These are phyloP conservation scores for Biscogniauxia marginata DNA, from an alignment of 2,329 filamentous ascomycete species.

Conservation along the genomic window DNA sequence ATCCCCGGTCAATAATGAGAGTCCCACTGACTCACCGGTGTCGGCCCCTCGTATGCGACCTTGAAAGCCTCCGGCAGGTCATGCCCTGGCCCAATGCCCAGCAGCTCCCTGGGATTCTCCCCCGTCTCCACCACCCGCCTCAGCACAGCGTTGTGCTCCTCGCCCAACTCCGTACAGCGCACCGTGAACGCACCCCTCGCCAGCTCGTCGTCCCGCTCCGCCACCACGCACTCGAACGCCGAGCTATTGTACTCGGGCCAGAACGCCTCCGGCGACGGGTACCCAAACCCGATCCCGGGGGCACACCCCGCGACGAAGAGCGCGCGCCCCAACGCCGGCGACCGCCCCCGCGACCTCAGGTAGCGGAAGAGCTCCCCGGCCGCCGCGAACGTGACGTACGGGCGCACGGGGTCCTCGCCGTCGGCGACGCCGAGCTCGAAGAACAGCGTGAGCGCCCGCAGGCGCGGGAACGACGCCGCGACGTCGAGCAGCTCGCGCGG, in stretches of 20 bases:
- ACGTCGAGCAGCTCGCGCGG: conserved; percentile 8
- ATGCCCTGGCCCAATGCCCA: neutral
- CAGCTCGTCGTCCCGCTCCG: conserved; percentile 33
- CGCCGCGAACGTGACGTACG: conserved; percentile 7
- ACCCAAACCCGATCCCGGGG: neutral
- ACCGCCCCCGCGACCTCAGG: too few relatives aligned
- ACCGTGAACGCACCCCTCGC: conserved; percentile 36
- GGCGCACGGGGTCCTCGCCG: neutral
- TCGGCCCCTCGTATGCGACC: neutral
- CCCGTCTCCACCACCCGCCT: neutral
- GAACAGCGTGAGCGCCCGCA: conserved; percentile 7
- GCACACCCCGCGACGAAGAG: neutral
- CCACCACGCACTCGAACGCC: conserved; percentile 5
- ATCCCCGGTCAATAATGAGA: neutral
- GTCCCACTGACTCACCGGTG: neutral
- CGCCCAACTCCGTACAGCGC: neutral
- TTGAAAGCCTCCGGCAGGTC: neutral
- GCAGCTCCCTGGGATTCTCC: neutral
- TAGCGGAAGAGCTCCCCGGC: conserved; percentile 2
- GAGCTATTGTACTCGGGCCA: conserved; percentile 4
- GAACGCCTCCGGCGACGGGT: neutral
- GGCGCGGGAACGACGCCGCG: conserved; percentile 6
- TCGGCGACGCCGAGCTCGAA: conserved; percentile 10
- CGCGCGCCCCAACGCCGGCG: neutral
- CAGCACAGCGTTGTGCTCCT: conserved; percentile 4